Conservation (phyloP, 768 basidiomycete species). For the Lyophyllum semitale region DNA sequence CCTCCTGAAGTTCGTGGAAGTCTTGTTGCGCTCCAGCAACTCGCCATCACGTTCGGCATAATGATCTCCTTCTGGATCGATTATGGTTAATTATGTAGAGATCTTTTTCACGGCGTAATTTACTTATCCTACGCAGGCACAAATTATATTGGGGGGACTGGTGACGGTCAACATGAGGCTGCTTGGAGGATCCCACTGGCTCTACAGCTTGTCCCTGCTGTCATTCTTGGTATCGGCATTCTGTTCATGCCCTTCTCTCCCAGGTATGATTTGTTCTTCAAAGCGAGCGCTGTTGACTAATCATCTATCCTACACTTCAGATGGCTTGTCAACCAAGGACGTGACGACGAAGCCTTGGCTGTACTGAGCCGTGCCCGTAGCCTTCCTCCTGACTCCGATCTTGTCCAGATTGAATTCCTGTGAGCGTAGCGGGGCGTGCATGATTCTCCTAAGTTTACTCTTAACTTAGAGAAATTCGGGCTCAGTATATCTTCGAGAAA, state of each 20-base stretch:
- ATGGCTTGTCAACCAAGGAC: slow-evolving; percentile 78
- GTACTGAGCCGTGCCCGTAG: slow-evolving; percentile 64
- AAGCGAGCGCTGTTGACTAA: not conserved
- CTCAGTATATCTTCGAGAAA: slow-evolving; percentile 73
- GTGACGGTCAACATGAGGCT: slow-evolving; percentile 56
- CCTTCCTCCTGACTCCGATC: slow-evolving; percentile 55
- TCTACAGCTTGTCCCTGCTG: slow-evolving; percentile 73
- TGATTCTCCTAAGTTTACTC: not conserved
- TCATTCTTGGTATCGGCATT: slow-evolving; percentile 70
- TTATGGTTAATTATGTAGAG: slow-evolving; percentile 30
- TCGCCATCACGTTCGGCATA: slow-evolving; percentile 81
- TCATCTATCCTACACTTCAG: slow-evolving; percentile 27
- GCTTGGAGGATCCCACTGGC: slow-evolving; percentile 79
- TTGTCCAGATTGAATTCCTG: slow-evolving; percentile 76
- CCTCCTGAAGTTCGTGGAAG: slow-evolving; percentile 84
- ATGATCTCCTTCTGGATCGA: slow-evolving; percentile 65
- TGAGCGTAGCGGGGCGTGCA: slow-evolving; percentile 31
- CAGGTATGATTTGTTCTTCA: slow-evolving; percentile 36
- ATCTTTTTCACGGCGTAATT: slow-evolving; percentile 31
- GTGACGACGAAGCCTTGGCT: slow-evolving; percentile 70
- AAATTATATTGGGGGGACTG: slow-evolving; percentile 72
- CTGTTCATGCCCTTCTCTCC: slow-evolving; percentile 83
- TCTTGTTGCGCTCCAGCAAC: slow-evolving; percentile 79
- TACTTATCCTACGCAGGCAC: slow-evolving; percentile 52
- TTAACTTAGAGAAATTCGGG: slow-evolving; percentile 62